Evolutionary conservation across 495 filamentous ascomycete genomes (phyloP), one percentile per base, ranked within the genome.

Genomic region (Trichoderma parareesei): DNA sequence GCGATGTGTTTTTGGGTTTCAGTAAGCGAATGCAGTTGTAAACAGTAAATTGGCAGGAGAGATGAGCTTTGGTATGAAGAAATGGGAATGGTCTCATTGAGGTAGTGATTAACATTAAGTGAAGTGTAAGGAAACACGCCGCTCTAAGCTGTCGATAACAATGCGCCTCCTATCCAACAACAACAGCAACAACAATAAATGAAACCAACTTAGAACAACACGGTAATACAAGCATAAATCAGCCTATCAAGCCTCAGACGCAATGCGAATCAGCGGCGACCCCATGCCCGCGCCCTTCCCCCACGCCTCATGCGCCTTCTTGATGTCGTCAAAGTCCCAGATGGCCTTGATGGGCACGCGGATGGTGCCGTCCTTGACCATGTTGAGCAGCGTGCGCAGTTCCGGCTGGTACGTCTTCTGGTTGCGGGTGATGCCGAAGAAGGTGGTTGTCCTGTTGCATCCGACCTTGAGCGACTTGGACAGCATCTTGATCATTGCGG

Each of bases 221-320:
- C 20, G 16, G 13, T 16, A n/a, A 46, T 11, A 46, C 43, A 16
- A 46, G 14, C 8, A 43, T 43, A 11, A 44, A 46, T 16, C 43
- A 18, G 27, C 10, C 41, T 18, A 37, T 49, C 27, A 62, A 65
- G 37, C 53, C 3, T 70, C 63, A 37, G 49, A 64, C 10, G 65
- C 63, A 37, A 72, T 68, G 35, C 72, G 73, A 16, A 80, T 73
- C 62, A 80, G 38, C 7, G 75, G 64, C 44, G 71, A 72, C 1
- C 78, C 78, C 18, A 78, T 70, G 0, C 78, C 77, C 35, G 11
- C 43, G 6, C 68, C 68, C 48, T 70, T 69, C 7, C 70, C 71
- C 76, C 77, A 80, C 38, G 69, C 72, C 37, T 67, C 59, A 69
- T 80, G 78, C 55, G 77, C 77, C 11, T 71, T 71, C 64, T 71